These are phyloP conservation scores for Agrostemma githago DNA, from an alignment of 148 eudicot genomes.

Conservation along the genomic window DNA sequence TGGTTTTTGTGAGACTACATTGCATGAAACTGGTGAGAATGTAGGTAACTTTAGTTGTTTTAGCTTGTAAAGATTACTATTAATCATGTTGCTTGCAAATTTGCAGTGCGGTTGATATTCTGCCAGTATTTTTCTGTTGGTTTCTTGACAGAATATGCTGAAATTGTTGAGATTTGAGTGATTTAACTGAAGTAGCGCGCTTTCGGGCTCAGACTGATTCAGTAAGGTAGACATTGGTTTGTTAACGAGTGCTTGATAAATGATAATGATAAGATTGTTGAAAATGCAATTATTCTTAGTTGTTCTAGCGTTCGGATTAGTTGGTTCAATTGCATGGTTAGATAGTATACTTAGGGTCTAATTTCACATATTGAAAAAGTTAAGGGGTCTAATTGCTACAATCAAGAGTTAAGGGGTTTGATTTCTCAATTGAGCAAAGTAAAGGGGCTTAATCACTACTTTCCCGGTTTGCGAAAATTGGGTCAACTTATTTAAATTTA, in stretches of 20 bases:
- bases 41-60: background rate
- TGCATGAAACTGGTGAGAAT: background rate
- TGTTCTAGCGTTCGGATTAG: background rate
- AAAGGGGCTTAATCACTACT: too few species aligned
- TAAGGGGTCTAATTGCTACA: too few species aligned
- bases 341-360: background rate
- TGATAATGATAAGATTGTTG: background rate
- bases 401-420: too few species aligned
- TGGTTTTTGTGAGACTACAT: background rate
- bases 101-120: background rate
- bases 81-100: background rate
- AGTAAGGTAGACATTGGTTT: background rate
- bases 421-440: too few species aligned
- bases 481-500: background rate
- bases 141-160: background rate
- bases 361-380: too few species aligned
- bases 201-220: background rate
- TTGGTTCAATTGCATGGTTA: background rate
- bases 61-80: background rate
- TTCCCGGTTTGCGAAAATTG: background rate
- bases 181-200: background rate
- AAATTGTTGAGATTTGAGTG: background rate
- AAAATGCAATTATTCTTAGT: background rate
- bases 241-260: background rate
- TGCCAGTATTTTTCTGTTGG: background rate